phyloP scores from a whole-genome alignment of 208 protist species.

The Giardia duodenalis region DNA sequence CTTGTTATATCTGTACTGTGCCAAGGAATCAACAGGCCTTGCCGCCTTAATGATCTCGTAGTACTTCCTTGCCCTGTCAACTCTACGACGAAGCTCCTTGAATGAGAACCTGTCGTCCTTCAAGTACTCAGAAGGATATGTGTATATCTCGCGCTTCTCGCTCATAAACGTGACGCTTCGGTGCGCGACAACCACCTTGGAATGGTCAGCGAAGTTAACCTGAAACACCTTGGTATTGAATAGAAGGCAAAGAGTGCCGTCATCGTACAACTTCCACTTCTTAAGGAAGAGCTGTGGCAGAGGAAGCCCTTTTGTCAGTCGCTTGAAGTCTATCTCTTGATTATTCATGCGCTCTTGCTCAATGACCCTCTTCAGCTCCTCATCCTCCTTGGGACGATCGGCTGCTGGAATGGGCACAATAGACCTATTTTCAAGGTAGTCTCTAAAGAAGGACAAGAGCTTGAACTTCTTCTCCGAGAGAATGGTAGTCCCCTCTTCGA shows the following conservation, averaged over 20 bases:
- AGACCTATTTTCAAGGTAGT: conserved; percentile 19
- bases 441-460: background rate
- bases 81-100: background rate
- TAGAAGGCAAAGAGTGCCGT: conserved; percentile 20
- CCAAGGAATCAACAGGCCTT: background rate
- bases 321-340: background rate
- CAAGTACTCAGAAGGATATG: background rate
- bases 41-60: background rate
- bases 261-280: background rate
- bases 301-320: background rate
- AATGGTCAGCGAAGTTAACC: conserved; percentile 22
- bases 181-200: conserved; percentile 13
- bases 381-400: background rate
- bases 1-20: background rate
- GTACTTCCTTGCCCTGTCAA: background rate
- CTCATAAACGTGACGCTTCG: background rate
- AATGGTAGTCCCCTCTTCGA: background rate
- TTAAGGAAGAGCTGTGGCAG: background rate
- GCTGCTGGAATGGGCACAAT: background rate
- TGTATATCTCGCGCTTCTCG: background rate
- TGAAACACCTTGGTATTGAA: conserved; percentile 26
- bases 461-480: conserved; percentile 23
- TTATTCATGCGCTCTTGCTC: background rate
- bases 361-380: background rate
- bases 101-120: conserved; percentile 1